Base-by-base conservation (phyloP, 2,329 filamentous ascomycete species). In the Emmonsia crescens region DNA sequence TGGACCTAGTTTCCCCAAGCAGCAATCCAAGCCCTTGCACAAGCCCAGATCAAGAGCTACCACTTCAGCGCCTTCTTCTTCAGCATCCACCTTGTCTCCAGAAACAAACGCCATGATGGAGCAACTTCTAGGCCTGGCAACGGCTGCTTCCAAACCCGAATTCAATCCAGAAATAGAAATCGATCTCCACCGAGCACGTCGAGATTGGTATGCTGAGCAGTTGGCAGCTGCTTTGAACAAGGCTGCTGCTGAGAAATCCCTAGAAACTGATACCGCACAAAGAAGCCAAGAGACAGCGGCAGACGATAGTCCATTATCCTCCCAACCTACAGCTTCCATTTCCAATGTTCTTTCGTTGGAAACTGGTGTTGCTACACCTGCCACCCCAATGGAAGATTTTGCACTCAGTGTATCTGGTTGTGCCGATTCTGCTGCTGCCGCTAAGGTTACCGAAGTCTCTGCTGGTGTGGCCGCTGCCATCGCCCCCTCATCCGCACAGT, bases 141-240 rank as follows among this genome's bases (percentile, higher is more conserved):
- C 31, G 3, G 58, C 31, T 42, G 58, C 64, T 69, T 29, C 64
- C 63, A 38, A 64, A 64, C 57, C 55, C 68, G 61, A 64, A 24
- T 66, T 65, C 60, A 62, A 62, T 16, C 61, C 61, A 33, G 60
- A 60, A 27, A 27, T 66, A 49, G 21, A 66, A 65, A 56, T 66
- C n/a, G 62, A 66, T 48, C 36, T 64, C 59, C 61, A 60, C 4
- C 59, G 38, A 19, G 49, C 48, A 16, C 64, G 64, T 44, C 60
- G 56, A 31, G 44, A 61, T n/a, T 66, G 62, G 59, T 63, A 65
- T 31, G 61, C 57, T 24, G 52, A 46, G 38, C 55, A 57, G 55
- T 31, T 57, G 14, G 38, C 36, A 55, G 31, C 52, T 38, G 29
- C 52, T 55, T 38, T 55, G 19, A 55, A 42, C 24, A 29, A 38